phyloP scores from a whole-genome alignment of 352 stramenopile genomes.

The Phytopythium montanum region DNA sequence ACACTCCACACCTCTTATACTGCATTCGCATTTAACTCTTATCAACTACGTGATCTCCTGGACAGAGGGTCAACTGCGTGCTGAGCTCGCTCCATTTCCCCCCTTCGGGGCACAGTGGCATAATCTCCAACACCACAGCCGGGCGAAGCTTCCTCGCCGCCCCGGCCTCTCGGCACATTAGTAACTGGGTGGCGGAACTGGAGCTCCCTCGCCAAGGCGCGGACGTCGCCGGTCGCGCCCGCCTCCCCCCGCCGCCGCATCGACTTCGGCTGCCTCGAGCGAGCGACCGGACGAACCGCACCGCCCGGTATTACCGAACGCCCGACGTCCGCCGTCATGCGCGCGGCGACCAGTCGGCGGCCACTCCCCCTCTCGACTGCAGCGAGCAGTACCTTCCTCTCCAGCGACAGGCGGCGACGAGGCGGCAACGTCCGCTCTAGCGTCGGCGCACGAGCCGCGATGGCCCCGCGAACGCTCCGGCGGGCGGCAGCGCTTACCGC shows the following conservation, averaged over 20 bases:
- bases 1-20: too few species aligned
- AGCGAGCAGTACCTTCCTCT: not conserved
- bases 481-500: constrained; percentile 11
- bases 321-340: not conserved
- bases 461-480: constrained; percentile 1
- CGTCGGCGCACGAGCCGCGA: constrained; percentile 2
- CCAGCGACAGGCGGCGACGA: not conserved
- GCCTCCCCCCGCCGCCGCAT: not conserved
- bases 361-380: not conserved
- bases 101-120: too few species aligned
- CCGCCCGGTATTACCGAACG: not conserved
- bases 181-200: too few species aligned
- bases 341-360: not conserved
- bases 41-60: too few species aligned
- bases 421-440: not conserved
- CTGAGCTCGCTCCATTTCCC: too few species aligned
- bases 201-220: too few species aligned
- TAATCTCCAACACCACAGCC: too few species aligned
- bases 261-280: not conserved
- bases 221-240: not conserved
- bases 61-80: too few species aligned
- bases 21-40: too few species aligned
- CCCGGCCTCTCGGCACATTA: too few species aligned
- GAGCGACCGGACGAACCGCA: constrained; percentile 1
- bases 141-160: too few species aligned